phyloP scores from a whole-genome alignment of 2,329 filamentous ascomycete species.

The Aspergillus neoniger region DNA sequence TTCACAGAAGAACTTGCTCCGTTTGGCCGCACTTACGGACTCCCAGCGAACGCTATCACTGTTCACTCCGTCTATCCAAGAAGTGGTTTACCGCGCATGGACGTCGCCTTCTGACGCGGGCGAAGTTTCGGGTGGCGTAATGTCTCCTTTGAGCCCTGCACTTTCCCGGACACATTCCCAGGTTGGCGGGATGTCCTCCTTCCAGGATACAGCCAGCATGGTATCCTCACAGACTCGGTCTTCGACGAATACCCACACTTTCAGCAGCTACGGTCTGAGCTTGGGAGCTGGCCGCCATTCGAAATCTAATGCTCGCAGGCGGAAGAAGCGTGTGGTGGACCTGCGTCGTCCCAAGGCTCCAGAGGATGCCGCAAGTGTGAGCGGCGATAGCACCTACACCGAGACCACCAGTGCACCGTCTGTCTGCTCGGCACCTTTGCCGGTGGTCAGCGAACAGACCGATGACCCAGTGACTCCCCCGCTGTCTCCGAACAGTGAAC shows the following conservation, averaged over 20 bases:
- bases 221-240: slow-evolving; percentile 65
- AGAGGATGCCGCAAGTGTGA: slow-evolving; percentile 44
- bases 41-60: slow-evolving; percentile 88
- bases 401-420: slow-evolving; percentile 49
- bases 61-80: slow-evolving; percentile 85
- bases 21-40: slow-evolving; percentile 78
- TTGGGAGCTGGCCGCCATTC: slow-evolving; percentile 46
- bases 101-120: slow-evolving; percentile 73
- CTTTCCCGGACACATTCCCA: slow-evolving; percentile 67
- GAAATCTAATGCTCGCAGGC: slow-evolving; percentile 46
- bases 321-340: slow-evolving; percentile 54
- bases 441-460: slow-evolving; percentile 62
- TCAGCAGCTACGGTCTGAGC: slow-evolving; percentile 43
- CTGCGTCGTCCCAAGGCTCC: slow-evolving; percentile 45
- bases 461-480: slow-evolving; percentile 58
- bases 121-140: slow-evolving; percentile 52
- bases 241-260: slow-evolving; percentile 35
- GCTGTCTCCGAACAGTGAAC: slow-evolving; percentile 45
- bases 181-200: slow-evolving; percentile 68
- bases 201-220: slow-evolving; percentile 70
- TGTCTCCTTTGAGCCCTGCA: slow-evolving; percentile 48
- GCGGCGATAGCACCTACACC: slow-evolving; percentile 45
- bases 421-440: slow-evolving; percentile 55
- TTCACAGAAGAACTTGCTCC: slow-evolving; percentile 89
- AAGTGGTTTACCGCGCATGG: slow-evolving; percentile 92